Conservation (phyloP, 1,139 yeast genomes). For the Wickerhamiella pararugosa region DNA sequence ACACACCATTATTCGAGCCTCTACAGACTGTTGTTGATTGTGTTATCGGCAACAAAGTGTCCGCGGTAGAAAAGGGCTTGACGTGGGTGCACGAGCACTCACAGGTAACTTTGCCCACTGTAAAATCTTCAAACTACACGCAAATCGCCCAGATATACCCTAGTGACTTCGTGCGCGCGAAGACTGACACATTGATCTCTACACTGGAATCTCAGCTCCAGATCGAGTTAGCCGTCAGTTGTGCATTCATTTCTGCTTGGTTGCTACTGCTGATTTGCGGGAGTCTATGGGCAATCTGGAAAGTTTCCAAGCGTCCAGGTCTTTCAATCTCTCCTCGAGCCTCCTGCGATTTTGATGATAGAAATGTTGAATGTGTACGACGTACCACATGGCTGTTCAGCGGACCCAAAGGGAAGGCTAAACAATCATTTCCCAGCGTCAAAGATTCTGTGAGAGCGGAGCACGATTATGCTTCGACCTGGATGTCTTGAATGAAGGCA, state of each 20-base stretch:
- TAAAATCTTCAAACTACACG: neutral
- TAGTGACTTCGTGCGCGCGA: neutral
- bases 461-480: no score
- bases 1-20: constrained; percentile 50
- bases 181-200: neutral
- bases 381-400: no score
- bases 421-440: no score
- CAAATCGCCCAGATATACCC: neutral
- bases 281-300: no score
- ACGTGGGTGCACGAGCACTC: constrained; percentile 65
- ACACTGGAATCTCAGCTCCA: neutral
- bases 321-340: no score
- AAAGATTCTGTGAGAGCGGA: no score
- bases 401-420: no score
- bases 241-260: constrained; percentile 4
- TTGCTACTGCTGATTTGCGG: neutral
- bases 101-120: constrained; percentile 40
- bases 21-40: constrained; percentile 56
- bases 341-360: no score
- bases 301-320: no score
- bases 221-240: neutral
- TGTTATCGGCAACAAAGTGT: constrained; percentile 58
- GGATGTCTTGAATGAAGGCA: no score
- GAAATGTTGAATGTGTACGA: no score
- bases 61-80: constrained; percentile 50